Conservation (phyloP, 257 asterid genomes). For the Dorcoceras hygrometricum region DNA sequence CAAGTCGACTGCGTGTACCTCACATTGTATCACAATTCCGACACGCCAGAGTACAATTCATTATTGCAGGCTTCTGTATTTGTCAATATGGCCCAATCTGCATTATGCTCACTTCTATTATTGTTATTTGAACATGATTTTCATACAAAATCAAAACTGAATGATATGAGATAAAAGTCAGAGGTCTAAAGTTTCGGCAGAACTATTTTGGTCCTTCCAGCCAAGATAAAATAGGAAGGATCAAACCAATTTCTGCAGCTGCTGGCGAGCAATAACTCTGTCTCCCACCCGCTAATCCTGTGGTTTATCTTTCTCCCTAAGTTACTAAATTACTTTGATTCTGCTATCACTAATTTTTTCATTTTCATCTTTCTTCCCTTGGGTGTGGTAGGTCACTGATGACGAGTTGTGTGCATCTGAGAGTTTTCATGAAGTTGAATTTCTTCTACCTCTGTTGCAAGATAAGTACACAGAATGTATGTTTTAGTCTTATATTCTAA, state of each 20-base stretch:
- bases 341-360: background rate
- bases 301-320: background rate
- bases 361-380: conserved; percentile 17
- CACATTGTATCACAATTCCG: background rate
- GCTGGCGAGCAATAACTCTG: background rate
- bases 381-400: conserved; percentile 52
- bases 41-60: background rate
- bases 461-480: conserved; percentile 72
- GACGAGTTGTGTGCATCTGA: conserved; percentile 59
- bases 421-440: conserved; percentile 74
- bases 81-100: background rate
- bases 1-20: background rate
- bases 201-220: background rate
- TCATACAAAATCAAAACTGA: background rate
- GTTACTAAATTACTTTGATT: conserved; percentile 1
- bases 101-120: background rate
- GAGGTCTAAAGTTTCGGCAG: background rate
- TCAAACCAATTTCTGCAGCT: background rate
- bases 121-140: background rate
- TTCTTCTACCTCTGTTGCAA: conserved; percentile 78
- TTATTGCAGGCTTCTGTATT: background rate
- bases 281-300: background rate
- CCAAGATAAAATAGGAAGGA: background rate
- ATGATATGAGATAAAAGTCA: no score
- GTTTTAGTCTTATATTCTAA: conserved; percentile 21